Base-by-base conservation (phyloP, 2,329 filamentous ascomycete species). In the Whalleya microplaca region DNA sequence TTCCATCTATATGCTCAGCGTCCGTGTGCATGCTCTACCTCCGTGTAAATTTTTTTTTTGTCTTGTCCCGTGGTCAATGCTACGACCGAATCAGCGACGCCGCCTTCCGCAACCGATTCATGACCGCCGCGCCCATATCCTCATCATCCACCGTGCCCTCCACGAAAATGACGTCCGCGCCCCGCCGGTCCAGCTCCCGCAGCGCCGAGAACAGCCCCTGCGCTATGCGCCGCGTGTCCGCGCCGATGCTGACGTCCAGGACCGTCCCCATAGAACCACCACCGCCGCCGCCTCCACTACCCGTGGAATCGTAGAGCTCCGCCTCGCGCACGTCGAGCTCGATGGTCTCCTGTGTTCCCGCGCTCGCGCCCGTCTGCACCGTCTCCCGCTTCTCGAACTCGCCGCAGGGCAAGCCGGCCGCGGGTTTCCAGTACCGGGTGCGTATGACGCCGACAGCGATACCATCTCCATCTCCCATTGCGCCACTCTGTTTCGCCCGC, bases 131-230 rank as follows among this genome's bases (percentile, higher is more conserved):
- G 19, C 92, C 92, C 65, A 95, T 88, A 70, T 95, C 90, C 29
- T 89, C 87, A 56, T 89, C 85, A 57, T 90, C 89, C 58, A 85
- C 80, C 55, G 97, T 90, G 2, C 94, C 94, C 72, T 99, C 95
- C 10, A 98, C 91, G 65, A 93, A 90, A 50, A 99, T 97, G 19
- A 89, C 80, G 69, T 95, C 87, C 3, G 92, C 92, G 27, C 86
- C 84, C 60, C 86, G 81, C 66, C 87, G 84, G 72, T 99, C 95
- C 61, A 99, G 82, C 64, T 93, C 90, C 51, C 95, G 82, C 51
- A 99, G 78, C 1, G 92, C 91, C 12, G 91, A 91, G 72, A 99
- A 99, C 14, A 99, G 78, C 0, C 91, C 90, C 65, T 93, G 86
- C 1, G 95, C 94, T 65, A 99, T 92, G 29, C 84, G 84, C 63